A percentile compares a stretch with the other conserved stretches of the same genome.
These are phyloP conservation scores for Aspergillus oerlinghausenensis DNA, from an alignment of 2,329 filamentous ascomycete species.

Conservation along the genomic window DNA sequence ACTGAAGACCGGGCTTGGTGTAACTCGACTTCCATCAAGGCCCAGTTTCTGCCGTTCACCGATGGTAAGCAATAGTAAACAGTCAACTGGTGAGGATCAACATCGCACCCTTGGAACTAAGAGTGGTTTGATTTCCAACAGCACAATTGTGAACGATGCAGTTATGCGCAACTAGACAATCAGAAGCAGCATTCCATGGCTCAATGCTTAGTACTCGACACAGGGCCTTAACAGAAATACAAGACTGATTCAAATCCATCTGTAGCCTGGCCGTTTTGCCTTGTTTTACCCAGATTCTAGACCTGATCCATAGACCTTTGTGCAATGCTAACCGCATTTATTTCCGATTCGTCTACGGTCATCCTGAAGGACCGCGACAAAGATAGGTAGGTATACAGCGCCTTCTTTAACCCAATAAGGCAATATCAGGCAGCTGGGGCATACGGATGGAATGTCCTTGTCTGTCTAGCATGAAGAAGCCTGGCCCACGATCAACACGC, in stretches of 20 bases:
- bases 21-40: not conserved
- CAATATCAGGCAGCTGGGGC: not conserved
- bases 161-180: not conserved
- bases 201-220: not conserved
- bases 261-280: not conserved
- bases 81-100: not conserved
- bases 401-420: not conserved
- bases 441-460: not conserved
- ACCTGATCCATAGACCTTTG: not conserved
- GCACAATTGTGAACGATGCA: not conserved
- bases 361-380: not conserved
- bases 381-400: not conserved
- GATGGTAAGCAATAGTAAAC: not conserved
- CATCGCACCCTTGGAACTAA: not conserved
- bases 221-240: not conserved
- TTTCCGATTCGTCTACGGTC: not conserved
- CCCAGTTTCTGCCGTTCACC: not conserved
- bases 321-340: not conserved
- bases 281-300: not conserved
- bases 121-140: not conserved
- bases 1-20: not conserved
- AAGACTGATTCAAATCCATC: not conserved
- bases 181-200: not conserved
- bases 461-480: not conserved
- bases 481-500: not conserved